Percentiles rank a stretch among this genome's conserved stretches.
These are phyloP conservation scores for Beauveria pseudobassiana DNA, from an alignment of 2,329 filamentous ascomycete genomes.

Conservation along the genomic window DNA sequence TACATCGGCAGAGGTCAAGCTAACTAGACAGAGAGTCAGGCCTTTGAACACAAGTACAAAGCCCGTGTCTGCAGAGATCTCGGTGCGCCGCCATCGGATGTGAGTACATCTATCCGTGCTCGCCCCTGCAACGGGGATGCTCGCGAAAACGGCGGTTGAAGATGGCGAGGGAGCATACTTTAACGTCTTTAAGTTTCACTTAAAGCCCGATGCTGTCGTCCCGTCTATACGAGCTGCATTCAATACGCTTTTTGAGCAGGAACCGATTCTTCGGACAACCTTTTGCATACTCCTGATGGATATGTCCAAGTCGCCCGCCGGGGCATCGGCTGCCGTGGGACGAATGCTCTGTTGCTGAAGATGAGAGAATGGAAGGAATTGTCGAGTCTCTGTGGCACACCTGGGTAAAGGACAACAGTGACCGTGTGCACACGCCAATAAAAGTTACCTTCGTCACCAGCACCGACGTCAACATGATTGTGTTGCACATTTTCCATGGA, in stretches of 20 bases:
- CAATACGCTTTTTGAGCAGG: conserved; percentile 38
- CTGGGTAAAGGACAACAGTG: conserved; percentile 49
- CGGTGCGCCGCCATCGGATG: conserved; percentile 37
- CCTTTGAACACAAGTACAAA: conserved; percentile 55
- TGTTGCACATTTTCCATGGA: conserved; percentile 72
- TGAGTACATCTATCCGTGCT: conserved; percentile 74
- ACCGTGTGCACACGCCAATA: conserved; percentile 43
- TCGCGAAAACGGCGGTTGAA: conserved; percentile 57
- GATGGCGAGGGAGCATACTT: conserved; percentile 60
- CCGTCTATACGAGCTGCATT: conserved; percentile 50
- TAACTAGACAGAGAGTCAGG: conserved; percentile 55
- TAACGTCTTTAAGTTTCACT: conserved; percentile 59
- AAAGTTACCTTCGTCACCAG: conserved; percentile 37
- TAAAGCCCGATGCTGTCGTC: conserved; percentile 39
- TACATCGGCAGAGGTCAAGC: conserved; percentile 26
- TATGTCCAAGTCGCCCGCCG: conserved; percentile 65
- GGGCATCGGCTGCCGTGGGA: conserved; percentile 35
- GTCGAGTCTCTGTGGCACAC: conserved; percentile 29
- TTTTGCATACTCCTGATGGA: conserved; percentile 71
- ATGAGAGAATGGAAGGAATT: conserved; percentile 24
- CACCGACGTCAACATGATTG: conserved; percentile 32
- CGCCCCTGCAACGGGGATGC: conserved; percentile 77
- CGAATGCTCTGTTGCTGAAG: conserved; percentile 21
- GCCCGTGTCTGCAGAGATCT: conserved; percentile 46
- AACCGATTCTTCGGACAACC: conserved; percentile 62